Evolutionary conservation across 768 basidiomycete species (phyloP).

Genomic region (Kwoniella heveanensis): DNA sequence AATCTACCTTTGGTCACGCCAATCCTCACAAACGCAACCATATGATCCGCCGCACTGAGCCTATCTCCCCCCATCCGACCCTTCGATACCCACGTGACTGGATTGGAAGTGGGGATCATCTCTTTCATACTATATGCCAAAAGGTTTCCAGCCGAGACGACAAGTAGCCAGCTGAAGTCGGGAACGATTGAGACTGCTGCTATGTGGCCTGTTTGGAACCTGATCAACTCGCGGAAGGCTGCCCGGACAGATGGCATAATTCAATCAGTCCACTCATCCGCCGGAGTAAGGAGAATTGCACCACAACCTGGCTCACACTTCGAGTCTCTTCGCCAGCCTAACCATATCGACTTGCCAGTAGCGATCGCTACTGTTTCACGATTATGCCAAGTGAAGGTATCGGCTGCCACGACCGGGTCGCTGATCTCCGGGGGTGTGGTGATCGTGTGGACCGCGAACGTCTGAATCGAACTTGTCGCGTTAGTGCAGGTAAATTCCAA

Average conservation of each 20-base stretch:
- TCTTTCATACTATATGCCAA: conserved; percentile 37
- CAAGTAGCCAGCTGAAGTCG: conserved; percentile 47
- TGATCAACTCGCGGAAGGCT: conserved; percentile 43
- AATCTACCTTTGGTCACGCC: conserved; percentile 44
- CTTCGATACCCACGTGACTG: conserved; percentile 37
- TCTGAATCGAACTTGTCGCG: not conserved
- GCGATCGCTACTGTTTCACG: conserved; percentile 43
- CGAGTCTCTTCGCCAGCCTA: conserved; percentile 45
- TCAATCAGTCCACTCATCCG: no score
- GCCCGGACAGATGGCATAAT: no score
- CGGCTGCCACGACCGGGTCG: conserved; percentile 35
- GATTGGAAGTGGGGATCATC: conserved; percentile 44
- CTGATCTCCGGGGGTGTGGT: conserved; percentile 27
- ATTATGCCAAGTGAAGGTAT: conserved; percentile 43
- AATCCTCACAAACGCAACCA: conserved; percentile 35
- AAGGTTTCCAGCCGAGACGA: conserved; percentile 30
- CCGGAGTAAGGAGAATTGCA: no score
- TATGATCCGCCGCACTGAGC: conserved; percentile 32
- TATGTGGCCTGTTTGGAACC: conserved; percentile 32
- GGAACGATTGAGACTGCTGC: conserved; percentile 34
- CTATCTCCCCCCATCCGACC: conserved; percentile 21
- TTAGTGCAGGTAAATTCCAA: not conserved
- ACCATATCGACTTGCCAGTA: conserved; percentile 31
- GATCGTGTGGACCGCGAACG: conserved; percentile 40
- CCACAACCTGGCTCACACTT: conserved; percentile 23